A percentile compares a stretch with the other conserved stretches of the same genome.
Evolutionary conservation across 2,329 filamentous ascomycete species (phyloP).

Genomic region (Scedosporium boydii): DNA sequence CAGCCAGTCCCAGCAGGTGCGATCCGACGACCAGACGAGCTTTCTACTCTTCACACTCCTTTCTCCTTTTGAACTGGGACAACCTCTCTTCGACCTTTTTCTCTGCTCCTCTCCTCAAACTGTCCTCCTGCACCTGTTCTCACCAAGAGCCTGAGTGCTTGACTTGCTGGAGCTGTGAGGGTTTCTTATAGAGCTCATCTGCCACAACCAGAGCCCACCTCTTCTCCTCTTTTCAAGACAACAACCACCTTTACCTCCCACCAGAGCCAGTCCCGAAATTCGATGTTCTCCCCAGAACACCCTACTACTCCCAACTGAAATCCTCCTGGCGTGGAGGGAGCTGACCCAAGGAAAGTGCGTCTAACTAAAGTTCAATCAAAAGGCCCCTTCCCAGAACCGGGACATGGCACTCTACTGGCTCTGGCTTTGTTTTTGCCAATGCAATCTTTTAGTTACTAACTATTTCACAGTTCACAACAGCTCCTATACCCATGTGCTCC

Average conservation of each 20-base stretch:
- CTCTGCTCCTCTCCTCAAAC: no score
- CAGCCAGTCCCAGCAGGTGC: neutral
- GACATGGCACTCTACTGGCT: neutral
- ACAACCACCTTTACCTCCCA: no score
- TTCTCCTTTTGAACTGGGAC: no score
- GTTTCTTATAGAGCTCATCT: no score
- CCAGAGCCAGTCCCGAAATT: neutral
- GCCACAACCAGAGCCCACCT: no score
- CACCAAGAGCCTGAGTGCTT: no score
- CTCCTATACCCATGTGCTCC: slow-evolving; percentile 2
- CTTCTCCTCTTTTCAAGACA: no score
- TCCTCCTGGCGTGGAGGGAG: neutral
- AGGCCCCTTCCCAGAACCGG: neutral
- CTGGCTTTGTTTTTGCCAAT: neutral
- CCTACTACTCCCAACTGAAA: neutral
- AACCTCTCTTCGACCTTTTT: no score
- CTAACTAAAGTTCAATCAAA: neutral
- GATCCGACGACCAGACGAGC: neutral
- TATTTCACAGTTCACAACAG: neutral
- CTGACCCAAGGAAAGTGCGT: neutral
- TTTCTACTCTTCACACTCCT: no score
- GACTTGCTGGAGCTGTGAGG: no score
- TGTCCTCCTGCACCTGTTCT: no score
- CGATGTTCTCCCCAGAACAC: neutral
- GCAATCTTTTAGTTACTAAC: neutral